Base-by-base conservation (phyloP, 345 rosid genomes). In the Pistacia vera region DNA sequence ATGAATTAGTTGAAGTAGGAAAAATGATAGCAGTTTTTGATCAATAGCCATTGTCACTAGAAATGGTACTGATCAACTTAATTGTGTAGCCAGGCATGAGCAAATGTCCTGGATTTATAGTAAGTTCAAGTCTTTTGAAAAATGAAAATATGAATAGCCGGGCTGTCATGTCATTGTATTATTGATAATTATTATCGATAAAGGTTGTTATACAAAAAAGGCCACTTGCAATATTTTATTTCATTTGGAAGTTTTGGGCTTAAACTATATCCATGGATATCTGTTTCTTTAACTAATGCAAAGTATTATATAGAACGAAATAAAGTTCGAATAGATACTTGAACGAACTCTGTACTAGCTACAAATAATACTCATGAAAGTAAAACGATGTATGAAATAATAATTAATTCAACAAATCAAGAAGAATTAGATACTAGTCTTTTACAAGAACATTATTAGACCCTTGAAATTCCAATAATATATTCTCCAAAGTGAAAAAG, bases 11-110 rank as follows among this genome's bases (percentile, higher is more conserved):
- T 73, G 86, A 69, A 83, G 55, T 68, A 78, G 54, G 67, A 83
- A 33, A 64, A 79, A 33, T 1, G 63, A 79, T 14, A 83, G 55
- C 72, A 85, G 71, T 79, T 81, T 91, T 77, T 82, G 80, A 54
- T 41, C 5, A 41, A 44, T 55, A 35, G 83, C 91, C 91, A 88
- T 87, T 69, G 11, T 78, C 8, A 13, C 28, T 55, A 1, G 16
- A 79, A 66, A 75, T 54, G 59, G 25, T 12, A 73, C 9, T 30
- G 33, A 30, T 30, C 33, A 30, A 30, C 8, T 12, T 59, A 64
- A 18, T 13, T 9, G 52, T 22, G 36, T 69, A 63, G 44, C 74
- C 22, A 75, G 62, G 13, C 54, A 56, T 52, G 75, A 30, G 25
- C 57, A 46, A 8, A 38, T 41, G 7, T 49, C 1, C 0, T 67